A percentile compares a stretch with the other conserved stretches of the same genome.
phyloP scores from a whole-genome alignment of 192 early-diverging fungal genomes.

The Coemansia sp. region DNA sequence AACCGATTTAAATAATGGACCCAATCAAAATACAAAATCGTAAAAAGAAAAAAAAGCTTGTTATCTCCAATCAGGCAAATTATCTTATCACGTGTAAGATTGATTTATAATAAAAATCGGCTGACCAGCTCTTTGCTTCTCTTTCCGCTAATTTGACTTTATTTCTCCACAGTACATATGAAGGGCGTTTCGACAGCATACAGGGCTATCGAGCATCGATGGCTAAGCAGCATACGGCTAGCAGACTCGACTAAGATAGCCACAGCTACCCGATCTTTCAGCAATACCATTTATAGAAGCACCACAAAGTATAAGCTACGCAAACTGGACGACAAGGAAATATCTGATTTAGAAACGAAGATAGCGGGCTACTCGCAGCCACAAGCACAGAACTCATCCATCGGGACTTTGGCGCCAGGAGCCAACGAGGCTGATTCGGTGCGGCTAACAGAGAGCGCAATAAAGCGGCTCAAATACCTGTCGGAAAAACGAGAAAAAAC shows the following conservation, averaged over 20 bases:
- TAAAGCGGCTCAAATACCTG: slow-evolving; percentile 35
- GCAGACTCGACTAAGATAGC: not conserved
- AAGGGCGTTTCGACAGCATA: not conserved
- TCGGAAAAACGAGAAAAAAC: slow-evolving; percentile 43
- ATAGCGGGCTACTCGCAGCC: slow-evolving; percentile 20
- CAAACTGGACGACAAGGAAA: slow-evolving; percentile 28
- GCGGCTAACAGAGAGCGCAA: slow-evolving; percentile 42
- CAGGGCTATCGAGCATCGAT: not conserved
- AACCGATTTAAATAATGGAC: not conserved
- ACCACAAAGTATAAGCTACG: slow-evolving; percentile 36
- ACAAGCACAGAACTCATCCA: not conserved
- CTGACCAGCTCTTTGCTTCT: not conserved
- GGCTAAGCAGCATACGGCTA: not conserved
- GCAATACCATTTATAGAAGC: not conserved
- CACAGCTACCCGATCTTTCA: not conserved
- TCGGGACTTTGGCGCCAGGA: not conserved
- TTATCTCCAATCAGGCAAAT: slow-evolving; percentile 2
- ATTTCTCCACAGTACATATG: not conserved
- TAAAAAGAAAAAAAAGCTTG: not conserved
- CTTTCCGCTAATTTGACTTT: not conserved
- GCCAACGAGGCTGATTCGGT: slow-evolving; percentile 22
- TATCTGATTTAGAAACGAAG: slow-evolving; percentile 20
- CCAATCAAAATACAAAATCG: not conserved
- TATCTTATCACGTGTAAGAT: not conserved
- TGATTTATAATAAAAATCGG: slow-evolving; percentile 1